A percentile compares a stretch with the other conserved stretches of the same genome.
phyloP scores from a whole-genome alignment of 1,284 basidiomycete species.

The Neotropicomus parvogracilis region DNA sequence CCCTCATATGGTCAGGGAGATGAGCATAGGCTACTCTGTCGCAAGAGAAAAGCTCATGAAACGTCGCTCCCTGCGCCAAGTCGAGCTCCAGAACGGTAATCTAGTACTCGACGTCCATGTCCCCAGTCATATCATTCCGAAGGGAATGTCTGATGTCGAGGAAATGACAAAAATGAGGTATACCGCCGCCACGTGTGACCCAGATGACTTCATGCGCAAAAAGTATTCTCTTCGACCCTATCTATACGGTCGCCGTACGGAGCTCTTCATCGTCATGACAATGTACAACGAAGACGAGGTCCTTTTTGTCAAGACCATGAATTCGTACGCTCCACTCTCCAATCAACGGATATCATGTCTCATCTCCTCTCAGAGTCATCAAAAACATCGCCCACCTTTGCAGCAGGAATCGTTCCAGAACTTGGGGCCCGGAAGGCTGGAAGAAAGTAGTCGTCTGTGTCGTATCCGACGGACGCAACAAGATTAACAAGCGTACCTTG shows the following conservation, averaged over 20 bases:
- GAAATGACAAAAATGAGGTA: slow-evolving; percentile 87
- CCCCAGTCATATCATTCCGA: slow-evolving; percentile 73
- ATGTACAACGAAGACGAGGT: slow-evolving; percentile 97
- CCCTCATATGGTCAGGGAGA: slow-evolving; percentile 47
- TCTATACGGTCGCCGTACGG: slow-evolving; percentile 80
- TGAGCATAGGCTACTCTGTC: slow-evolving; percentile 59
- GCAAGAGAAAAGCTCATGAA: slow-evolving; percentile 76
- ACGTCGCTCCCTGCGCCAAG: slow-evolving; percentile 72
- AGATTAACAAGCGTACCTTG: slow-evolving; percentile 85
- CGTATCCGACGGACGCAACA: slow-evolving; percentile 88
- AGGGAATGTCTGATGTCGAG: slow-evolving; percentile 57
- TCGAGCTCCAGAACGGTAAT: slow-evolving; percentile 80
- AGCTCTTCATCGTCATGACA: slow-evolving; percentile 93
- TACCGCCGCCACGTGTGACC: slow-evolving; percentile 92
- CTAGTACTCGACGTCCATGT: slow-evolving; percentile 80
- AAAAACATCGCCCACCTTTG: slow-evolving; percentile 89
- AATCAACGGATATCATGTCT: not conserved
- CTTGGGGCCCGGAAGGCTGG: slow-evolving; percentile 94
- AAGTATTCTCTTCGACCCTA: slow-evolving; percentile 85
- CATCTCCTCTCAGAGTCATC: slow-evolving; percentile 58
- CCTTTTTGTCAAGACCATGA: slow-evolving; percentile 83
- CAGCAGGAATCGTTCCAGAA: slow-evolving; percentile 75
- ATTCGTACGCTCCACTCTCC: slow-evolving; percentile 53
- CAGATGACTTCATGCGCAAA: slow-evolving; percentile 78
- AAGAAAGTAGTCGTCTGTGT: slow-evolving; percentile 93